Conservation (phyloP, 2,329 filamentous ascomycete genomes). For the Orbilia blumenaviensis region DNA sequence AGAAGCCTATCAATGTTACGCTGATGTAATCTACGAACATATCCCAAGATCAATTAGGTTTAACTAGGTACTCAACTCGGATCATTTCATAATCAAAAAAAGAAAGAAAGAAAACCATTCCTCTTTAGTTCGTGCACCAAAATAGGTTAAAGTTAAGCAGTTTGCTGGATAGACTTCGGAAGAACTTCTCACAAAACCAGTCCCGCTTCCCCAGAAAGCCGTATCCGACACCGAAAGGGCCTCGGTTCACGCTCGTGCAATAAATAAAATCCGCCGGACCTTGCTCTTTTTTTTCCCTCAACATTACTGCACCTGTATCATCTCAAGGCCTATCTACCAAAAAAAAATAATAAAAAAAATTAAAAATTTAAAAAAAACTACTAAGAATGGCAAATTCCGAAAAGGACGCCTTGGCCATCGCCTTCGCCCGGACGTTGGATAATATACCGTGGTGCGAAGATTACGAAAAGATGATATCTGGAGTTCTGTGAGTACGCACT, state of each 20-base stretch:
- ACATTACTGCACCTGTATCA: neutral
- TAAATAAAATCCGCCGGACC: no score
- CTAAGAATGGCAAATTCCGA: conserved; percentile 62
- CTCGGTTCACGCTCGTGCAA: neutral
- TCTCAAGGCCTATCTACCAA: no score
- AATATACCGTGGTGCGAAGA: conserved; percentile 69
- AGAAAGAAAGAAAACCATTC: no score
- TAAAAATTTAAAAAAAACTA: no score
- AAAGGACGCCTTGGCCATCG: conserved; percentile 63
- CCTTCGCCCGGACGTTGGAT: conserved; percentile 64
- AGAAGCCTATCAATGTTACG: no score
- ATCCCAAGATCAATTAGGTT: no score
- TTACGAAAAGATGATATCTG: conserved; percentile 73
- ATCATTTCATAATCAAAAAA: no score
- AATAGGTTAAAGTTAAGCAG: no score
- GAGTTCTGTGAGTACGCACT: conserved; percentile 67
- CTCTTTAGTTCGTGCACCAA: no score
- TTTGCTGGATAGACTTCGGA: neutral
- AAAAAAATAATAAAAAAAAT: neutral
- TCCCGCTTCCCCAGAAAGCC: neutral
- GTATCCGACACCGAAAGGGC: neutral
- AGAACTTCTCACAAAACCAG: neutral
- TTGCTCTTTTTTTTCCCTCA: no score
- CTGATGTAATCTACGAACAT: no score
- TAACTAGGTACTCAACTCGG: no score